Conservation (phyloP, 2,329 filamentous ascomycete genomes). For the Neofusicoccum kwambonambiense region DNA sequence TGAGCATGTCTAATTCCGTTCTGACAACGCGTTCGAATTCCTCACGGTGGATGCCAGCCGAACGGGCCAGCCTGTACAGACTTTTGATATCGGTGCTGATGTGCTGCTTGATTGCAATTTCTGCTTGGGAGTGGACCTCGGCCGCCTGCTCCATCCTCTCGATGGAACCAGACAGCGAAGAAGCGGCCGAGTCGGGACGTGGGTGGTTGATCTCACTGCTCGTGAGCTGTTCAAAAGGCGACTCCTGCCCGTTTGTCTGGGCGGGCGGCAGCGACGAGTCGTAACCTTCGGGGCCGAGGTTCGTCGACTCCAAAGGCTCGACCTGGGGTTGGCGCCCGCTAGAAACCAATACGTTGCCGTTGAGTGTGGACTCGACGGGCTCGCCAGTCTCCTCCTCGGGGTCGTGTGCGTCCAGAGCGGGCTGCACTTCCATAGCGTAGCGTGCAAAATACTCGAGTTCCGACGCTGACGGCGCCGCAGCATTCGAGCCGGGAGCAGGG, state of each 20-base stretch:
- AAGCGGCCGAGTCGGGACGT: conserved; percentile 41
- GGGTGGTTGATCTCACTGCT: conserved; percentile 18
- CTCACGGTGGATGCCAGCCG: conserved; percentile 69
- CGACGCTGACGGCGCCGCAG: conserved; percentile 38
- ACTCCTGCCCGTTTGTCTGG: conserved; percentile 8
- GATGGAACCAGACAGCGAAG: conserved; percentile 39
- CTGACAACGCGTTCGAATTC: conserved; percentile 73
- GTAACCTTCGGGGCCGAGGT: conserved; percentile 31
- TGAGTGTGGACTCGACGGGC: conserved; percentile 51
- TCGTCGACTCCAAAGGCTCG: conserved; percentile 43
- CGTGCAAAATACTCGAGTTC: conserved; percentile 75
- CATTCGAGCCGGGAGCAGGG: conserved; percentile 55
- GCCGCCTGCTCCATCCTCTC: conserved; percentile 58
- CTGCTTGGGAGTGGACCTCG: conserved; percentile 60
- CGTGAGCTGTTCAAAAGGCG: conserved; percentile 7
- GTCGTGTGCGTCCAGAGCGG: conserved; percentile 76
- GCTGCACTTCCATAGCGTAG: conserved; percentile 73
- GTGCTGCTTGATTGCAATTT: conserved; percentile 76
- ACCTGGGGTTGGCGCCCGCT: conserved; percentile 40
- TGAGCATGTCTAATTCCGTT: conserved; percentile 69
- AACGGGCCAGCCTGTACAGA: conserved; percentile 67
- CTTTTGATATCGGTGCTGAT: conserved; percentile 76
- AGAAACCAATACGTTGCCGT: conserved; percentile 49
- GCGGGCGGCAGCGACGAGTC: conserved; percentile 32
- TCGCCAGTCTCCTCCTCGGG: conserved; percentile 65